Evolutionary conservation across 495 filamentous ascomycete genomes (phyloP).

Genomic region (Aspergillus campestris): DNA sequence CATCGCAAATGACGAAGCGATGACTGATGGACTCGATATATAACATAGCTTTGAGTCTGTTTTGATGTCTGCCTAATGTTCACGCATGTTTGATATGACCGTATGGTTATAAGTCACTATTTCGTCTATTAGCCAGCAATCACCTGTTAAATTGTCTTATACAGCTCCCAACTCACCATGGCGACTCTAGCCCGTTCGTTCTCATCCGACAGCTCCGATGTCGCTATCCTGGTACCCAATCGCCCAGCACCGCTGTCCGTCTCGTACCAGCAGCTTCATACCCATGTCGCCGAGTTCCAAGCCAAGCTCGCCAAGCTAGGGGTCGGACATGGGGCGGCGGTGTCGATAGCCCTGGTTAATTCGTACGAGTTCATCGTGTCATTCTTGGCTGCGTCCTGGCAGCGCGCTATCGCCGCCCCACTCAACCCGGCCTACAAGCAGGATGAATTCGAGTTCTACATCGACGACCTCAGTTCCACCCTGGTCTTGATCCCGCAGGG

Average conservation of each 20-base stretch:
- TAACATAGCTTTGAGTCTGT: too few relatives aligned
- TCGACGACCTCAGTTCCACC: constrained; percentile 70
- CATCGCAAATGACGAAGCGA: too few relatives aligned
- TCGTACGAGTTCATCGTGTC: constrained; percentile 75
- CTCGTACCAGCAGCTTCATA: constrained; percentile 53
- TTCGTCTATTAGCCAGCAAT: neutral
- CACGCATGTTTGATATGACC: too few relatives aligned
- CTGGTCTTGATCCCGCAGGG: constrained; percentile 65
- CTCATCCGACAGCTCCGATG: constrained; percentile 27
- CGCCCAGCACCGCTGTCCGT: constrained; percentile 48
- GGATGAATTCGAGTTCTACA: constrained; percentile 83
- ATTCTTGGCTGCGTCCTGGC: constrained; percentile 69
- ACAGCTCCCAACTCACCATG: constrained; percentile 16
- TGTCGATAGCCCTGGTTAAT: constrained; percentile 71
- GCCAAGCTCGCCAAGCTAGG: constrained; percentile 62
- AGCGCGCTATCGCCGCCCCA: constrained; percentile 71
- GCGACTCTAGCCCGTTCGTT: constrained; percentile 40
- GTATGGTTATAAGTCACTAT: too few relatives aligned
- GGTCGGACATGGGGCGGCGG: constrained; percentile 51
- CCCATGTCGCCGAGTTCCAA: constrained; percentile 58
- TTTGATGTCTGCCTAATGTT: too few relatives aligned
- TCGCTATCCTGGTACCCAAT: constrained; percentile 61
- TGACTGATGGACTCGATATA: too few relatives aligned
- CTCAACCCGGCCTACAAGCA: constrained; percentile 80
- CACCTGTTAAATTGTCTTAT: neutral